Evolutionary conservation across 371 early-diverging fungal genomes (phyloP), one percentile per base, ranked within the genome.

Genomic region (Rhizopus sp.): DNA sequence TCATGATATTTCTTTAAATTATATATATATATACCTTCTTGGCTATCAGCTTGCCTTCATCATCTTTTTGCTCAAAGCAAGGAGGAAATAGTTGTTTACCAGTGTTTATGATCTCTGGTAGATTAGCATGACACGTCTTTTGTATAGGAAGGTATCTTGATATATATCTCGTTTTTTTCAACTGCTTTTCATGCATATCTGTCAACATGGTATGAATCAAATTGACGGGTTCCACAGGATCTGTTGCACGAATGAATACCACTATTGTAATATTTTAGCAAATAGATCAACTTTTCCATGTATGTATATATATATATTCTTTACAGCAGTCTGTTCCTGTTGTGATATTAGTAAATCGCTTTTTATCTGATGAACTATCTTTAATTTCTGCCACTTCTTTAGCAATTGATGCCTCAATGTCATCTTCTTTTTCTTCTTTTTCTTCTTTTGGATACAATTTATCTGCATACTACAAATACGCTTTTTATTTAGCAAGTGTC

Each of bases 241-340:
- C 58, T 45, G 62, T 69, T 31, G 77, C 73, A 35, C 75, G 69
- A 55, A 85, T 78, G 53, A 83, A 85, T 17, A 73, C 67, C 31
- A 82, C 81, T 83, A 59, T 3, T 17, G 35, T 12, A 13, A 10
- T 5, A 12, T 7, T 30, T 47, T 47, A 30, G 9, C 6, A 32
- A 38, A 37, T 31, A 46, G 10, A 35, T n/a, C n/a, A n/a, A n/a
- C n/a, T n/a, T n/a, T n/a, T n/a, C n/a, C n/a, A 49, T 13, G n/a
- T n/a, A n/a, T n/a, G 23, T 31, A 15, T 29, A 34, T n/a, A n/a
- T 37, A 5, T 35, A 44, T 13, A n/a, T n/a, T 35, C 50, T 69
- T 39, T 78, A 81, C 83, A 71, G 59, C 89, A 89, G 60, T 84
- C 87, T 13, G 82, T 84, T 46, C 77, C 80, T 8, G 84, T 85